Evolutionary conservation across 305 asterid species (phyloP).

Genomic region (Stenogyne calaminthoides): DNA sequence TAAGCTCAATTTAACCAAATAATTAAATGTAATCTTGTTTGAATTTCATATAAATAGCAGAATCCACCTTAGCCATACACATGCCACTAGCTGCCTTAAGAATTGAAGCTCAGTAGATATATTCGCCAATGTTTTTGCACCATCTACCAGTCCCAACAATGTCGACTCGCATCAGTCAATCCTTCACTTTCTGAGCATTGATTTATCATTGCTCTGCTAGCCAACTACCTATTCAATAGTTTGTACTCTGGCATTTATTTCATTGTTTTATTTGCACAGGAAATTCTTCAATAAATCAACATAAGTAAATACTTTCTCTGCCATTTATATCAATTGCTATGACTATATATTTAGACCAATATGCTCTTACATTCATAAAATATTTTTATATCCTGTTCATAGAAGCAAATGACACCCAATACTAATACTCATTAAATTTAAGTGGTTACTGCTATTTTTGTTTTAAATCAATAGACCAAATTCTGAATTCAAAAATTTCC

Average conservation of each 20-base stretch:
- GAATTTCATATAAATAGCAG: background rate
- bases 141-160: conserved; percentile 99
- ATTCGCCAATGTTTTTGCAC: conserved; percentile 94
- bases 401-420: background rate
- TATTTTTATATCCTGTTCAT: background rate
- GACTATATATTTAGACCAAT: conserved; percentile 9
- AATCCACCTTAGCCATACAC: conserved; percentile 82
- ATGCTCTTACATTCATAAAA: conserved; percentile 2
- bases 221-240: conserved; percentile 71
- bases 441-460: no score
- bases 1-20: conserved; percentile 11
- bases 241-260: conserved; percentile 25
- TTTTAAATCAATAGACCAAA: no score
- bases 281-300: conserved; percentile 10
- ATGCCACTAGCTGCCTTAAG: conserved; percentile 96
- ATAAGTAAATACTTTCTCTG: conserved; percentile 18
- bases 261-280: conserved; percentile 25
- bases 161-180: conserved; percentile 68
- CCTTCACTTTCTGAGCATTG: conserved; percentile 74
- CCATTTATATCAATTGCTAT: background rate
- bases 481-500: no score
- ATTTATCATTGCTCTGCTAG: conserved; percentile 88
- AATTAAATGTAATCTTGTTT: background rate
- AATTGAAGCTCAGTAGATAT: conserved; percentile 92
- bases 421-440: no score